A percentile compares a stretch with the other conserved stretches of the same genome.
Conservation (phyloP, 2,329 filamentous ascomycete species). For the Sarocladiaceae sp. region DNA sequence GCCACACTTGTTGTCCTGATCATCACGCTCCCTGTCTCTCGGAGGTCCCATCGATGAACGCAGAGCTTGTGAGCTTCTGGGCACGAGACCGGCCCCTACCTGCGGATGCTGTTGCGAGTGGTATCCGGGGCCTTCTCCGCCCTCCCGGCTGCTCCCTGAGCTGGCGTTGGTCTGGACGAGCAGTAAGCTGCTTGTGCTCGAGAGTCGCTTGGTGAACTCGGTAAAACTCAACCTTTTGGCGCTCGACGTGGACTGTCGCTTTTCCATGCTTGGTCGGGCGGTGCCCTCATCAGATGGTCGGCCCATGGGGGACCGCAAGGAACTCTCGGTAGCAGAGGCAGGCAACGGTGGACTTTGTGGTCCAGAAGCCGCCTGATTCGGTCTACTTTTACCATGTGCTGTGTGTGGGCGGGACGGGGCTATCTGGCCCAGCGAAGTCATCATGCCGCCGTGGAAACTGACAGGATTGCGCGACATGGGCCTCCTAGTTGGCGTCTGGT, state of each 20-base stretch:
- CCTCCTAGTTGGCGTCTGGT: constrained; percentile 22
- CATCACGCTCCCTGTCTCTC: constrained; percentile 29
- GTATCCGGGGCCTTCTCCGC: constrained; percentile 37
- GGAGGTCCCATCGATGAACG: constrained; percentile 16
- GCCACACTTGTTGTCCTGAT: constrained; percentile 43
- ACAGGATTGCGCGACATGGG: constrained; percentile 25
- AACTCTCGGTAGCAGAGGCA: constrained; percentile 11
- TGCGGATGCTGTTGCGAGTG: constrained; percentile 23
- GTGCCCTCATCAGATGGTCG: constrained; percentile 26
- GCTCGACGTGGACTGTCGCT: constrained; percentile 49
- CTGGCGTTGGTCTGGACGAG: constrained; percentile 54
- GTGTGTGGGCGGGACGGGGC: constrained; percentile 46
- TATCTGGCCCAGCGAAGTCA: constrained; percentile 12
- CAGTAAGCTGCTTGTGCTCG: constrained; percentile 56
- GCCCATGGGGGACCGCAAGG: background rate
- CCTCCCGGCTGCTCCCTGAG: constrained; percentile 42
- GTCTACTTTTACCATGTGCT: constrained; percentile 44
- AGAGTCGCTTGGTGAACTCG: constrained; percentile 57
- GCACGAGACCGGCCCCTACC: constrained; percentile 22
- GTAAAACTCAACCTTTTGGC: constrained; percentile 57
- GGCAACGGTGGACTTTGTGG: constrained; percentile 35
- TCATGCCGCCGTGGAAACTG: constrained; percentile 24
- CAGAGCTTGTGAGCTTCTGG: constrained; percentile 9
- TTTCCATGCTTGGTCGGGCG: constrained; percentile 32
- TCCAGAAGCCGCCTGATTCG: constrained; percentile 24